Percentiles rank a stretch among this genome's conserved stretches.
Conservation (phyloP, 1,284 basidiomycete genomes). For the Pseudozyma sp. region DNA sequence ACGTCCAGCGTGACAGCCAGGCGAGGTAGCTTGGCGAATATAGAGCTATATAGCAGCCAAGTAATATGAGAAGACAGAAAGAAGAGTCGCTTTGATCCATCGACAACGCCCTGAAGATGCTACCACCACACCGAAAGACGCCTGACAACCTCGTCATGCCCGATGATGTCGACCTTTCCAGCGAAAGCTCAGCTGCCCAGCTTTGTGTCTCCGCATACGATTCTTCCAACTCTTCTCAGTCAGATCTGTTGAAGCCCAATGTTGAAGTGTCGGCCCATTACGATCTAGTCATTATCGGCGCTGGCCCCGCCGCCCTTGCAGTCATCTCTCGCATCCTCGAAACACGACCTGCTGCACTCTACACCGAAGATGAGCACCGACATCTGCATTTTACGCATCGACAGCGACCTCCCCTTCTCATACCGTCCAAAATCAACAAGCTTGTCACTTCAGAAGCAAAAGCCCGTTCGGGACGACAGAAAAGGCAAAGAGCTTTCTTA, state of each 20-base stretch:
- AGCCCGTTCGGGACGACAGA: slow-evolving; percentile 8
- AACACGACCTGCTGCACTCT: slow-evolving; percentile 60
- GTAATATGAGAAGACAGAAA: neutral
- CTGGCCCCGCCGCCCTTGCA: slow-evolving; percentile 59
- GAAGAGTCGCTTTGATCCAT: neutral
- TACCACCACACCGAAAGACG: slow-evolving; percentile 37
- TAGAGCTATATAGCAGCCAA: slow-evolving; percentile 5
- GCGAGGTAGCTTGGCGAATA: too few relatives aligned
- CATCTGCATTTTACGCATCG: slow-evolving; percentile 61
- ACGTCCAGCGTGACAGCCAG: too few relatives aligned
- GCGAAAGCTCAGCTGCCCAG: neutral
- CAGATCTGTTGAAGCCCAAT: slow-evolving; percentile 8
- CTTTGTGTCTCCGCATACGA: slow-evolving; percentile 6
- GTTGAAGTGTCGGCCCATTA: slow-evolving; percentile 36
- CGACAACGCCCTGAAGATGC: slow-evolving; percentile 12
- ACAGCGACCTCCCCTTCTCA: slow-evolving; percentile 12
- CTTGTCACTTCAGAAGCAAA: slow-evolving; percentile 3
- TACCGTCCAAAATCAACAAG: slow-evolving; percentile 24
- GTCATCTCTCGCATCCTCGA: slow-evolving; percentile 59
- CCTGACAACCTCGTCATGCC: slow-evolving; percentile 32
- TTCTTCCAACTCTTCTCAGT: neutral
- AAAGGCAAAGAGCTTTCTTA: slow-evolving; percentile 4
- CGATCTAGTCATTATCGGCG: slow-evolving; percentile 63
- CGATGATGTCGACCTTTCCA: slow-evolving; percentile 6
- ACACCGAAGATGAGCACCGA: slow-evolving; percentile 65